Evolutionary conservation across 148 eudicot genomes (phyloP), one percentile per base, ranked within the genome.

Genomic region (Beta vulgaris): DNA sequence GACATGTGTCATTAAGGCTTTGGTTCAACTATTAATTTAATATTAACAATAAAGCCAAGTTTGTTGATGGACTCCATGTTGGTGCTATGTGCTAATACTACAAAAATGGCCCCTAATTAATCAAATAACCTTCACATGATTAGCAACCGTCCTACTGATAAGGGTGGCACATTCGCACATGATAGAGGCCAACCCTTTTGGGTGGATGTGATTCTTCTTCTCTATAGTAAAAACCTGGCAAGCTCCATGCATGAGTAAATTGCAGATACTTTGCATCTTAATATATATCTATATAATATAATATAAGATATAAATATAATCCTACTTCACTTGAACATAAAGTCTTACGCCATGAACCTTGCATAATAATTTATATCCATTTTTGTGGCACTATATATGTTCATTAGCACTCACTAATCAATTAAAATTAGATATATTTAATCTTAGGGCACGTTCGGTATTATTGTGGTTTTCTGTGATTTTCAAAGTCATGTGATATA

Each of bases 61-160:
- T 72, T 57, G 31, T 72, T 57, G 75, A 58, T 72, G 75, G 65
- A 72, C 25, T 55, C 48, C 63, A 72, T 72, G 75, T 57, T 57
- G 75, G 63, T 35, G 4, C 9, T 72, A 34, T 55, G 63, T 49
- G n/a, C 46, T 72, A 72, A 72, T 55, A 25, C 49, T 6, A 48
- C 59, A 46, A 65, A 65, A 65, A 63, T 18, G 19, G 69, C 39
- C 15, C 10, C 16, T 65, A 39, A 63, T 13, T 32, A 57, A 59
- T 32, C 4, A 21, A 65, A 36, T 35, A 37, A 65, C 18, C 6
- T 48, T n/a, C 73, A 69, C 73, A 69, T 69, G 73, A 57, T 72
- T 39, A 72, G 64, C 48, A 42, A 57, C 75, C 65, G 66, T 72
- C 75, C 75, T 39, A 54, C 25, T 40, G 21, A 54, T 26, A 55